phyloP scores from a whole-genome alignment of 768 basidiomycete species.

The Sarcomyxa edulis region DNA sequence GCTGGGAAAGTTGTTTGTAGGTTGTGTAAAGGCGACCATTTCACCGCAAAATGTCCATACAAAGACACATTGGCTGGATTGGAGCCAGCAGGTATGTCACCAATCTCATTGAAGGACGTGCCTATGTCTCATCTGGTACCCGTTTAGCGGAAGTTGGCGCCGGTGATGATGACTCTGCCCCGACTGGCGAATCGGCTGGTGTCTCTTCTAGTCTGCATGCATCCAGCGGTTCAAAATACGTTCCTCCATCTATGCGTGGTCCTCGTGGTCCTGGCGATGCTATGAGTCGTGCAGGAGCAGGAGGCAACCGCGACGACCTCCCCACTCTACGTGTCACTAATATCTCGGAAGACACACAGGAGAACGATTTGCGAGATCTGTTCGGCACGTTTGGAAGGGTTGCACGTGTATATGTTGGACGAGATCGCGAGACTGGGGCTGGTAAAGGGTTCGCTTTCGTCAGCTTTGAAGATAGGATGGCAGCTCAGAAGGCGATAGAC shows the following conservation, averaged over 20 bases:
- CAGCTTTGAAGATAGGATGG: conserved; percentile 78
- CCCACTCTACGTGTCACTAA: conserved; percentile 98
- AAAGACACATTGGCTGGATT: conserved; percentile 87
- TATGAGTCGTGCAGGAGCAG: conserved; percentile 52
- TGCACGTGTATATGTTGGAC: conserved; percentile 87
- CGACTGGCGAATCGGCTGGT: conserved; percentile 14
- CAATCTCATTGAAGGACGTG: conserved; percentile 9
- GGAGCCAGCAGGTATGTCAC: conserved; percentile 48
- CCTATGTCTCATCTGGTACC: neutral
- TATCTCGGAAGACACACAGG: conserved; percentile 91
- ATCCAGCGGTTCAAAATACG: conserved; percentile 79
- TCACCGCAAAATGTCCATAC: conserved; percentile 97
- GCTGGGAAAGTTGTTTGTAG: conserved; percentile 89
- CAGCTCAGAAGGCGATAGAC: conserved; percentile 85
- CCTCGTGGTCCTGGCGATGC: conserved; percentile 68
- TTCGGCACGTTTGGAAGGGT: conserved; percentile 85
- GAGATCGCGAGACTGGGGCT: conserved; percentile 89
- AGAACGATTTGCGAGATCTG: conserved; percentile 88
- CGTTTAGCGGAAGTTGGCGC: conserved; percentile 1
- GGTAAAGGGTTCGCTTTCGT: conserved; percentile 98
- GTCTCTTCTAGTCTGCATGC: conserved; percentile 13
- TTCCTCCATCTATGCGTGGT: conserved; percentile 90
- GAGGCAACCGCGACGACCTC: conserved; percentile 76
- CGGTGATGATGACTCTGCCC: conserved; percentile 27
- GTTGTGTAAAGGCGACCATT: conserved; percentile 94